phyloP scores from a whole-genome alignment of 2,329 filamentous ascomycete genomes.

The Coniochaeta sp. region DNA sequence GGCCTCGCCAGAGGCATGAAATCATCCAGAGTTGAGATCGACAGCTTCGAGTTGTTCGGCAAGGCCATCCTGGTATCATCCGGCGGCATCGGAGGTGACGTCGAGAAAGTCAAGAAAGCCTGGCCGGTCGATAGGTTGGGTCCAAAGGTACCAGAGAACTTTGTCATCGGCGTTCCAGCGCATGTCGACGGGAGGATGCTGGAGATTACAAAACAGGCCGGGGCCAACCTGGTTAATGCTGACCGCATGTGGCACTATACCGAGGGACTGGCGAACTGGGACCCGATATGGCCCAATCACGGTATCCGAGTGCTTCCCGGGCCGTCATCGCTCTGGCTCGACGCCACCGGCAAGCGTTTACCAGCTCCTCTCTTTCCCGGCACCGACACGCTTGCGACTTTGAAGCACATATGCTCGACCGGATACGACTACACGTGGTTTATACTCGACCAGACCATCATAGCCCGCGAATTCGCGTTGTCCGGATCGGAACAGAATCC shows the following conservation, averaged over 20 bases:
- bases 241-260: constrained; percentile 64
- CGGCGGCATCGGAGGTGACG: constrained; percentile 54
- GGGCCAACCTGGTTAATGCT: constrained; percentile 50
- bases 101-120: constrained; percentile 50
- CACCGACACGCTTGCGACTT: constrained; percentile 48
- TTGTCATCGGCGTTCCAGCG: constrained; percentile 54
- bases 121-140: constrained; percentile 54
- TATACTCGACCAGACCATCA: constrained; percentile 49
- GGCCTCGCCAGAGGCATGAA: constrained; percentile 43
- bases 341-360: constrained; percentile 51
- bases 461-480: constrained; percentile 54
- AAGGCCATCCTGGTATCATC: constrained; percentile 47
- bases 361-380: constrained; percentile 51
- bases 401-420: constrained; percentile 52
- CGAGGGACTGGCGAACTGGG: constrained; percentile 55
- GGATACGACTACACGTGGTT: constrained; percentile 61
- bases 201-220: constrained; percentile 43
- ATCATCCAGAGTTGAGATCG: constrained; percentile 39
- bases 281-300: constrained; percentile 54
- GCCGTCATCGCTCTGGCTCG: constrained; percentile 56
- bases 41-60: constrained; percentile 45
- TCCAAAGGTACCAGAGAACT: constrained; percentile 44
- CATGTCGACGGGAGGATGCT: constrained; percentile 62
- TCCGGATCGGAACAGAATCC: constrained; percentile 59
- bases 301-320: constrained; percentile 55